Evolutionary conservation across 768 basidiomycete species (phyloP).

Genomic region (Hericium alpestre): DNA sequence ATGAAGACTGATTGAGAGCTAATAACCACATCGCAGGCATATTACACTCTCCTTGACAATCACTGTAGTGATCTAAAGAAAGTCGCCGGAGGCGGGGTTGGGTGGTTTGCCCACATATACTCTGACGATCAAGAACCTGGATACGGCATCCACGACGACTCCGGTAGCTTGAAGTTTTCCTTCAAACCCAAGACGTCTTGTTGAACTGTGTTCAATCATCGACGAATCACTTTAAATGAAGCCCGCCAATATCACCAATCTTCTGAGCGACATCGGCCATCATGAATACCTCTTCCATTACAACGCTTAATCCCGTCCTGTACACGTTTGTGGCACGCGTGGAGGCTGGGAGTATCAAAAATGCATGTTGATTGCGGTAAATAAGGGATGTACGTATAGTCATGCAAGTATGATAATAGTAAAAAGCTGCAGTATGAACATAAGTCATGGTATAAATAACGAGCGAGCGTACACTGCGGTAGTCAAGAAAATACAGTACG

Average conservation of each 20-base stretch:
- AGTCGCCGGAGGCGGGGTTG: constrained; percentile 50
- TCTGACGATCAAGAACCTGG: constrained; percentile 56
- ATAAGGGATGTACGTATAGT: too few relatives aligned
- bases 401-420: too few relatives aligned
- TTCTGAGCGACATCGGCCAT: too few relatives aligned
- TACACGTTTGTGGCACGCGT: too few relatives aligned
- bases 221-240: too few relatives aligned
- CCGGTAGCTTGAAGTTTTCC: constrained; percentile 49
- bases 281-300: too few relatives aligned
- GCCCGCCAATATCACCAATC: too few relatives aligned
- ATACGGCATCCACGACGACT: constrained; percentile 52
- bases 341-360: too few relatives aligned
- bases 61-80: constrained; percentile 55
- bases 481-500: too few relatives aligned
- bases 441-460: background rate
- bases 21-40: constrained; percentile 30
- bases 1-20: constrained; percentile 29
- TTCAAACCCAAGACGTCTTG: constrained; percentile 53
- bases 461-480: too few relatives aligned
- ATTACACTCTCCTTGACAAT: constrained; percentile 51
- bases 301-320: too few relatives aligned
- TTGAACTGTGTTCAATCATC: background rate
- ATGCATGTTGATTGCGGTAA: too few relatives aligned
- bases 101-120: constrained; percentile 80
- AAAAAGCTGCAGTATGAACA: background rate